Base-by-base conservation (phyloP, 2,329 filamentous ascomycete genomes). In the Fusarium newnesense region DNA sequence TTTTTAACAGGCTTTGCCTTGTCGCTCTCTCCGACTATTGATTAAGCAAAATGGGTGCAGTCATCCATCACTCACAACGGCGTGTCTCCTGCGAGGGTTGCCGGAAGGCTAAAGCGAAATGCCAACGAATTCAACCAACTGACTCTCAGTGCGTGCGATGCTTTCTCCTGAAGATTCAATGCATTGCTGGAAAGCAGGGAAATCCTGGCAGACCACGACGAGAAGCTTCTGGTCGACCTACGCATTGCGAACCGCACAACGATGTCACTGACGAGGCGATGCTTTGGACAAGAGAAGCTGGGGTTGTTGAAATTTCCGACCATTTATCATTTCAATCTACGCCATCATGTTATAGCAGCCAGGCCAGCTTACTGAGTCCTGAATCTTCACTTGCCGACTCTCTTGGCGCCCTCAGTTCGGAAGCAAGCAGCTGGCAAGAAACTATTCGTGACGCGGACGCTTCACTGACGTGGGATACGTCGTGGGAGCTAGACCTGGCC, bases 121-220 rank as follows among this genome's bases (percentile, higher is more conserved):
- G n/a, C 10, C 9, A 18, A 8, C 9, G 4, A 10, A 28, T 21
- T 26, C 12, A 21, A 30, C 19, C 19, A n/a, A 9, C 21, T 13
- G 21, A n/a, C 5, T 28, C 9, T 7, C 28, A 30, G 28, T 28
- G 4, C 12, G 15, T 6, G 12, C 12, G 9, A 47, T 8, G 19
- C 4, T 13, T 4, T 3, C 9, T 5, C 44, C 0, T 15, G 3
- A 47, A 5, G 4, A 21, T 4, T 28, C 7, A 2, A 30, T 21
- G 24, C 18, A 0, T 15, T 21, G 5, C 10, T 2, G 12, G 1
- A 28, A 3, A 12, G 19, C 4, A 26, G 7, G 1, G 8, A 30
- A 26, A 12, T 16, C 4, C 3, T 44, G 24, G 0, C 0, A 12
- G 42, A 9, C 10, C 7, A 11, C 7, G 4, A 4, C 1, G 9